These are phyloP conservation scores for Pythium guiyangense DNA, from an alignment of 352 stramenopile genomes.

Conservation along the genomic window DNA sequence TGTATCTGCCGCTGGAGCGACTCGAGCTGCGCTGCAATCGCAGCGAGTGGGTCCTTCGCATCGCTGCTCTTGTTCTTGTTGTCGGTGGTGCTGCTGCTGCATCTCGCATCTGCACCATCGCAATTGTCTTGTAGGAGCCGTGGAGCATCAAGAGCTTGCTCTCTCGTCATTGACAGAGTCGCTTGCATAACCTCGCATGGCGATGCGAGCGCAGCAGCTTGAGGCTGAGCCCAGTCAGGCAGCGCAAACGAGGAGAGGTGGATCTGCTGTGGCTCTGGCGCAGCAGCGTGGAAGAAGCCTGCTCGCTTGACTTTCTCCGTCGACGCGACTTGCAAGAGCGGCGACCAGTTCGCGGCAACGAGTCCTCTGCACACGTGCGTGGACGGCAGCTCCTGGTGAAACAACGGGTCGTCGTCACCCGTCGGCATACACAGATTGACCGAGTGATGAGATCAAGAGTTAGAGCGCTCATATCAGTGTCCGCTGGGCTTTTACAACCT, in stretches of 20 bases:
- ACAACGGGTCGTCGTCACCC: no score
- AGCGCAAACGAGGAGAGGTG: conserved; percentile 53
- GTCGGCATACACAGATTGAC: no score
- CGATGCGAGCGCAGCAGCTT: background rate
- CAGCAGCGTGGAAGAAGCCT: no score
- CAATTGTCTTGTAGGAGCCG: background rate
- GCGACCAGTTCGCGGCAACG: conserved; percentile 28
- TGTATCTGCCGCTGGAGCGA: conserved; percentile 43
- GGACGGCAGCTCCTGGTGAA: conserved; percentile 29
- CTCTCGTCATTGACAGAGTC: no score
- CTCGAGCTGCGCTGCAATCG: conserved; percentile 27
- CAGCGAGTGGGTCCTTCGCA: conserved; percentile 9
- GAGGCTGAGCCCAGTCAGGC: conserved; percentile 23
- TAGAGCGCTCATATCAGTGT: background rate
- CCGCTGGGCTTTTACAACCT: no score
- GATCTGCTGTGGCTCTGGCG: no score
- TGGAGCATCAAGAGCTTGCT: no score
- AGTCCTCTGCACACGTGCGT: conserved; percentile 47
- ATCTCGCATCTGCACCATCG: background rate
- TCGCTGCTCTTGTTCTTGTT: conserved; percentile 15
- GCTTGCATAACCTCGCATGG: no score
- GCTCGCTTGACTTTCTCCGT: no score
- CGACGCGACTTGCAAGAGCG: no score
- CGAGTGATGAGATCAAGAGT: background rate
- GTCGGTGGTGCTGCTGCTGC: no score